These are phyloP conservation scores for Spongospora subterranea DNA, from an alignment of 208 protist genomes.

Conservation along the genomic window DNA sequence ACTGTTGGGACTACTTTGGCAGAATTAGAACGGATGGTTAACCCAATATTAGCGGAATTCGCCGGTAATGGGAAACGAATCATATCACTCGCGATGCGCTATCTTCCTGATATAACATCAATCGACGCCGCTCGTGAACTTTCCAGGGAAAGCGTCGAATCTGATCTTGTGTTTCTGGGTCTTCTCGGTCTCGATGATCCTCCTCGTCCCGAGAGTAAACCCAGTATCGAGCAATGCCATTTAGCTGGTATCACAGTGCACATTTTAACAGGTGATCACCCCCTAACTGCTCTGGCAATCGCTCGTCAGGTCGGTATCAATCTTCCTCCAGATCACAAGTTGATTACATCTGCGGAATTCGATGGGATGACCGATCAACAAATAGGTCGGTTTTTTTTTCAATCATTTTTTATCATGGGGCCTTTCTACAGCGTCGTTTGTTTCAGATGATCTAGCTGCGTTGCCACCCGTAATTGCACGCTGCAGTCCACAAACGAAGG, in stretches of 20 bases:
- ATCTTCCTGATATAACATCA: background rate
- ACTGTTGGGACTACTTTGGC: background rate
- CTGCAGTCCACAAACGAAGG: constrained; percentile 55
- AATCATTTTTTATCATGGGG: background rate
- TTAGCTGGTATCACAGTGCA: constrained; percentile 94
- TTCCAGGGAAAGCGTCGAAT: constrained; percentile 65
- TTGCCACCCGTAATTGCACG: constrained; percentile 58
- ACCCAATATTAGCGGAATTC: background rate
- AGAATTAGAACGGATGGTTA: background rate
- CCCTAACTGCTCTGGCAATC: constrained; percentile 90
- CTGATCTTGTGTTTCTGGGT: constrained; percentile 72
- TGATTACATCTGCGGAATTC: background rate
- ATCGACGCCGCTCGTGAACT: background rate
- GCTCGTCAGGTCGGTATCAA: constrained; percentile 86
- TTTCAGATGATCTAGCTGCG: background rate
- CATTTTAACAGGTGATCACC: constrained; percentile 90
- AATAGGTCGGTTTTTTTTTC: constrained; percentile 12
- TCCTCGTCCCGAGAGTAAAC: constrained; percentile 83
- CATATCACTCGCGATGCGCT: constrained; percentile 65
- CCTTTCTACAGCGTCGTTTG: background rate
- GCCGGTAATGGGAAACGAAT: constrained; percentile 62
- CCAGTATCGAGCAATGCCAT: constrained; percentile 87
- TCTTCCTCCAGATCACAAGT: background rate
- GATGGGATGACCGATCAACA: background rate
- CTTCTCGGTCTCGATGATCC: constrained; percentile 88